These are phyloP conservation scores for Rhodotorula sp. DNA, from an alignment of 1,284 basidiomycete species.

Conservation along the genomic window DNA sequence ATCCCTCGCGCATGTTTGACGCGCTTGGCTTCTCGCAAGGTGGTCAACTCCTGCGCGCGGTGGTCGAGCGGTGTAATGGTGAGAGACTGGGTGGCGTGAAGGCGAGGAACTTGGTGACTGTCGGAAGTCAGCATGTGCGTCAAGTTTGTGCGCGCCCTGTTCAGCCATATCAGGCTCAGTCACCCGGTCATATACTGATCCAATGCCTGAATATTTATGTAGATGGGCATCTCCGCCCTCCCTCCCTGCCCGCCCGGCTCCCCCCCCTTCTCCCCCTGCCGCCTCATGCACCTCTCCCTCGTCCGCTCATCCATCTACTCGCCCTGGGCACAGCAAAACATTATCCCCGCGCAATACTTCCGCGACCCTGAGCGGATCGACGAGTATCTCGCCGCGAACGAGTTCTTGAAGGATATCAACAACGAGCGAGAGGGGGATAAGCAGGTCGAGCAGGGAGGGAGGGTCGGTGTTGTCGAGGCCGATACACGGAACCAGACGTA, in stretches of 20 bases:
- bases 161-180: no score
- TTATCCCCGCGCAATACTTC: slow-evolving; percentile 89
- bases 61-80: slow-evolving; percentile 68
- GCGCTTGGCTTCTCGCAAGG: slow-evolving; percentile 92
- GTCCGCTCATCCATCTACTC: slow-evolving; percentile 69
- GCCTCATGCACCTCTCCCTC: slow-evolving; percentile 34
- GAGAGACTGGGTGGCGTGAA: slow-evolving; percentile 33
- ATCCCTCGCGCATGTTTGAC: slow-evolving; percentile 59
- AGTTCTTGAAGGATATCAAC: slow-evolving; percentile 70
- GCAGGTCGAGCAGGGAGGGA: slow-evolving; percentile 9
- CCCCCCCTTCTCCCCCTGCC: slow-evolving; percentile 25
- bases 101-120: slow-evolving; percentile 75
- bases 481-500: slow-evolving; percentile 61
- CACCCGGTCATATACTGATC: neutral
- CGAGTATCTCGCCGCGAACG: slow-evolving; percentile 66
- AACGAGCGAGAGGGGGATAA: slow-evolving; percentile 56
- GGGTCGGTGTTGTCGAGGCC: slow-evolving; percentile 23
- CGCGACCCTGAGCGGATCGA: slow-evolving; percentile 75
- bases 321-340: slow-evolving; percentile 73
- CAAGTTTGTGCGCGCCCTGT: no score
- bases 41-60: slow-evolving; percentile 89
- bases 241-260: slow-evolving; percentile 62
- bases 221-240: slow-evolving; percentile 50
- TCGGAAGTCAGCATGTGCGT: slow-evolving; percentile 49
- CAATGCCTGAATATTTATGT: neutral